These are phyloP conservation scores for Colletotrichum gloeosporioides DNA, from an alignment of 2,329 filamentous ascomycete species.

Conservation along the genomic window DNA sequence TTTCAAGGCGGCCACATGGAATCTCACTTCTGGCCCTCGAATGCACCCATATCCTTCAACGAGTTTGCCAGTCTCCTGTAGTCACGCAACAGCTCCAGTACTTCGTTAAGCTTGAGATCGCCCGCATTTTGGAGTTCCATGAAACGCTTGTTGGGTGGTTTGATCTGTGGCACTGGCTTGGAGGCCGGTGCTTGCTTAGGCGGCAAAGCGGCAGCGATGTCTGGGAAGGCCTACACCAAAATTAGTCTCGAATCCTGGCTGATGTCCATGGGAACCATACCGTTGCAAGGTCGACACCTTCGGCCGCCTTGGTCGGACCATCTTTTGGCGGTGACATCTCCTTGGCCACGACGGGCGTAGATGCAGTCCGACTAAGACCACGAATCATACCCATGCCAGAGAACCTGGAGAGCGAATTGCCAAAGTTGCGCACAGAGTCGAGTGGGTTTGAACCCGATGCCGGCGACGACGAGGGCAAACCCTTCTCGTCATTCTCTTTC, in stretches of 20 bases:
- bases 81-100: constrained; percentile 73
- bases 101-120: constrained; percentile 76
- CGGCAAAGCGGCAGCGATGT: constrained; percentile 59
- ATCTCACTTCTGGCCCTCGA: constrained; percentile 48
- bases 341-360: constrained; percentile 40
- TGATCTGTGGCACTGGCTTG: constrained; percentile 61
- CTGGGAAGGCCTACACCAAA: constrained; percentile 60
- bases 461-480: constrained; percentile 16
- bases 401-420: constrained; percentile 81
- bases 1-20: background rate
- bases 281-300: constrained; percentile 62
- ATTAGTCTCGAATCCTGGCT: background rate
- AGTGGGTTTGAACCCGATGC: constrained; percentile 42
- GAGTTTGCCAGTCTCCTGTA: constrained; percentile 74
- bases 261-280: constrained; percentile 44
- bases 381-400: constrained; percentile 76
- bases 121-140: constrained; percentile 73
- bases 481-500: constrained; percentile 45
- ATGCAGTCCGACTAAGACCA: constrained; percentile 69
- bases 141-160: constrained; percentile 75
- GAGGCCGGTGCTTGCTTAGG: constrained; percentile 62
- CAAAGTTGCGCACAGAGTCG: constrained; percentile 82
- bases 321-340: constrained; percentile 29
- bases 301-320: constrained; percentile 36
- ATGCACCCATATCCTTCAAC: constrained; percentile 67